phyloP scores from a whole-genome alignment of 2,329 filamentous ascomycete genomes.

The Cladosporium oxysporum region DNA sequence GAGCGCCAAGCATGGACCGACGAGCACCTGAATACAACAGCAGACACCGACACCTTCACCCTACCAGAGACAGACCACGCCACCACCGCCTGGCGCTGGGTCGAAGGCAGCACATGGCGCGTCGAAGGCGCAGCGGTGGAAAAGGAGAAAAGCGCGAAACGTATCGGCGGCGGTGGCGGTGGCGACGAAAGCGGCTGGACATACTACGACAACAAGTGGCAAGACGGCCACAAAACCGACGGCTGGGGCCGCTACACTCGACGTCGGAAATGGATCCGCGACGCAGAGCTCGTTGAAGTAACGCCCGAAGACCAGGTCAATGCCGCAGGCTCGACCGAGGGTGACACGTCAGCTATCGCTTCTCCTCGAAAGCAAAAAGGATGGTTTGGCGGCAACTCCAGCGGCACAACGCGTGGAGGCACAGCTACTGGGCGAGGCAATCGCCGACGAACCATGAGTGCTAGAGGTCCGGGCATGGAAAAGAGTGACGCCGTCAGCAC shows the following conservation, averaged over 20 bases:
- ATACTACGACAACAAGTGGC: conserved; percentile 99
- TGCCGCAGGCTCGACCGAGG: background rate
- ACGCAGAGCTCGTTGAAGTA: conserved; percentile 89
- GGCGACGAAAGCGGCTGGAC: conserved; percentile 80
- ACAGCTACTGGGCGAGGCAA: conserved; percentile 15
- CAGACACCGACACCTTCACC: conserved; percentile 71
- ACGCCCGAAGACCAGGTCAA: conserved; percentile 24
- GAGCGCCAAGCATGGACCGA: conserved; percentile 93
- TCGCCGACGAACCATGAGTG: conserved; percentile 22
- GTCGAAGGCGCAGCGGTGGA: conserved; percentile 69
- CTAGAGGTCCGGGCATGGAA: background rate
- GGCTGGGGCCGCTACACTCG: conserved; percentile 95
- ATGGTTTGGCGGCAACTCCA: conserved; percentile 31
- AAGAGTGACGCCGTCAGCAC: conserved; percentile 14
- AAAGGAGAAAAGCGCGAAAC: conserved; percentile 30
- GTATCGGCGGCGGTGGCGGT: conserved; percentile 31
- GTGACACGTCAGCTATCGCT: background rate
- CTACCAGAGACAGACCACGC: conserved; percentile 67
- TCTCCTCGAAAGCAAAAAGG: conserved; percentile 29
- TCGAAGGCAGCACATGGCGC: conserved; percentile 79
- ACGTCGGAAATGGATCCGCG: conserved; percentile 91
- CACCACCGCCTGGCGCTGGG: conserved; percentile 75
- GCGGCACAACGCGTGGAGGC: conserved; percentile 20
- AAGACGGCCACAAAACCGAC: conserved; percentile 82
- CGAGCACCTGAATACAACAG: conserved; percentile 82